A percentile compares a stretch with the other conserved stretches of the same genome.
These are phyloP conservation scores for Camellia sinensis DNA, from an alignment of 148 eudicot genomes.

Conservation along the genomic window DNA sequence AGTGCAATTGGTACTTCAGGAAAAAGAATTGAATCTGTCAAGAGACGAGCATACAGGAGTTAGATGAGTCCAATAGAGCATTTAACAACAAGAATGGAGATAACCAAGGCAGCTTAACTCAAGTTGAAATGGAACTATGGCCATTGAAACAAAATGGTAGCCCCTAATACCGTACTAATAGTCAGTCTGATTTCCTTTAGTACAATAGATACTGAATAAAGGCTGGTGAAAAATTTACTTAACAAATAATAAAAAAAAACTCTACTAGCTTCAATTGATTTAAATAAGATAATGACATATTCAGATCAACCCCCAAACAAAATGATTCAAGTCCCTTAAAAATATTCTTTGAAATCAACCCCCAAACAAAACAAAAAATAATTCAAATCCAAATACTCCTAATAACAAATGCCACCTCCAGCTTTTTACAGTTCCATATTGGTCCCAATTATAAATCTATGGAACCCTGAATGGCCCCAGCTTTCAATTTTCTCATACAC, in stretches of 20 bases:
- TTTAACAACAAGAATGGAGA: background rate
- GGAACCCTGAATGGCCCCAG: background rate
- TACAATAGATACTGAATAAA: too few species aligned
- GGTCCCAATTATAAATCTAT: background rate
- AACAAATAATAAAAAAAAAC: background rate
- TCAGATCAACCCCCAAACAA: background rate
- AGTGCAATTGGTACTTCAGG: conserved; percentile 97
- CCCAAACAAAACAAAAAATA: background rate
- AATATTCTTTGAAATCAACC: background rate
- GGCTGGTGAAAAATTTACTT: too few species aligned
- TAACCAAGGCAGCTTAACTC: background rate
- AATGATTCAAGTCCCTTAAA: too few species aligned
- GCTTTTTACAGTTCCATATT: background rate
- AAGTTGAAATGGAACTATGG: background rate
- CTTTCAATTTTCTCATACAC: background rate
- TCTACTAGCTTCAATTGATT: background rate
- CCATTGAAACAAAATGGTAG: background rate
- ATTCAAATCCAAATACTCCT: background rate
- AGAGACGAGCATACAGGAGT: conserved; percentile 7
- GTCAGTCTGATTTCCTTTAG: background rate
- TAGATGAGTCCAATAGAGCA: background rate
- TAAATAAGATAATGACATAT: background rate
- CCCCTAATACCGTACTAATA: background rate
- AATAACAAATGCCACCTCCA: too few species aligned
- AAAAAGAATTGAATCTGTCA: conserved; percentile 78